phyloP scores from a whole-genome alignment of 2,329 filamentous ascomycete species.

The Colletotrichum scovillei region DNA sequence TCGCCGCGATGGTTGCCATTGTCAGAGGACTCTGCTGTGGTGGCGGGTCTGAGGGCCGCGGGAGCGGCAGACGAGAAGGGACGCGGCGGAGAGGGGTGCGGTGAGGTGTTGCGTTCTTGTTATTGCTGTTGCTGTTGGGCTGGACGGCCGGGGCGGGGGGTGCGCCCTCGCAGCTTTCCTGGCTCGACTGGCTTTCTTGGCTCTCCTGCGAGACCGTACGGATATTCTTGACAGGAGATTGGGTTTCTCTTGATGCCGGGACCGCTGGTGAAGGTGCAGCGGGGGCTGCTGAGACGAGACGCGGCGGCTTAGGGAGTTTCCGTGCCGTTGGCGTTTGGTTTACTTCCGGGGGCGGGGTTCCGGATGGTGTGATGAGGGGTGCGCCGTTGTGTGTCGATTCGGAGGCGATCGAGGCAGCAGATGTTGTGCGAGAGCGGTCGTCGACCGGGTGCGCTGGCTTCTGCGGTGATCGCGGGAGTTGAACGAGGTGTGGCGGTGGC shows the following conservation, averaged over 20 bases:
- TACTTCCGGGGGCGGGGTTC: conserved; percentile 14
- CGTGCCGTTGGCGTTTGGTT: conserved; percentile 22
- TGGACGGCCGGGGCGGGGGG: conserved; percentile 36
- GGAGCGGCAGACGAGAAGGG: conserved; percentile 48
- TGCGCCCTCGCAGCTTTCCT: conserved; percentile 38
- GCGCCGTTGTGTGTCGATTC: conserved; percentile 42
- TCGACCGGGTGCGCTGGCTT: conserved; percentile 38
- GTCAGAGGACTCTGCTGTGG: conserved; percentile 68
- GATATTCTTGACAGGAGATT: not conserved
- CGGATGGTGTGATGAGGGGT: conserved; percentile 34
- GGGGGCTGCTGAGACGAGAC: conserved; percentile 16
- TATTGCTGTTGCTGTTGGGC: conserved; percentile 11
- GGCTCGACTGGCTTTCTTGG: conserved; percentile 12
- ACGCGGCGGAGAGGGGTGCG: conserved; percentile 39
- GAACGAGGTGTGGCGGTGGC: conserved; percentile 47
- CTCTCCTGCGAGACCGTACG: conserved; percentile 30
- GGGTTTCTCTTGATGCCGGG: not conserved
- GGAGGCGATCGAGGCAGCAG: conserved; percentile 36
- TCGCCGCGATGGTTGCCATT: conserved; percentile 71
- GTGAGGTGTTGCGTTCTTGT: conserved; percentile 22
- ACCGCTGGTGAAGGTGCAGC: not conserved
- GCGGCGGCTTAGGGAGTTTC: conserved; percentile 27
- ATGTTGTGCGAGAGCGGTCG: conserved; percentile 34
- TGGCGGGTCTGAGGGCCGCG: conserved; percentile 49
- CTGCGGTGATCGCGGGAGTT: conserved; percentile 44